Percentiles rank a stretch among this genome's conserved stretches.
These are phyloP conservation scores for Rhizophlyctis rosea DNA, from an alignment of 192 early-diverging fungal species.

Conservation along the genomic window DNA sequence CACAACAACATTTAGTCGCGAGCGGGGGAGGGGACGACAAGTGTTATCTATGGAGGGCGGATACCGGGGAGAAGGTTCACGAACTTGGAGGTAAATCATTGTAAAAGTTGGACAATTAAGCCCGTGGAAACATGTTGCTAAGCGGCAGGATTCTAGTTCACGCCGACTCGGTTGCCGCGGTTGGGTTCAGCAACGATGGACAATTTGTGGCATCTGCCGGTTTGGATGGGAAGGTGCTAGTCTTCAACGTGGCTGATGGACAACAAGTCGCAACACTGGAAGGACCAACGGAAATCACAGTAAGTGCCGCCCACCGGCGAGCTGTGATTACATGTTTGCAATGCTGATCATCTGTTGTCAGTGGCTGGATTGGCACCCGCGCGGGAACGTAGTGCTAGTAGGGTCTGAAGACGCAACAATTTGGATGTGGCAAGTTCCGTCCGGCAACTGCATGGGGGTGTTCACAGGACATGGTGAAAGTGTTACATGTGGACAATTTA, in stretches of 20 bases:
- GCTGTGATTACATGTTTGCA: constrained; percentile 13
- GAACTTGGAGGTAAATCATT: constrained; percentile 56
- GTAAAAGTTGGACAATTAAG: constrained; percentile 2
- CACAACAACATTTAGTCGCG: constrained; percentile 60
- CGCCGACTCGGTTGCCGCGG: constrained; percentile 81
- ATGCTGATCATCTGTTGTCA: constrained; percentile 20
- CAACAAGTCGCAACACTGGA: constrained; percentile 69
- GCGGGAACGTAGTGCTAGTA: constrained; percentile 86
- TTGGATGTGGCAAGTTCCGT: constrained; percentile 97
- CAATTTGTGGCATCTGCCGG: constrained; percentile 82
- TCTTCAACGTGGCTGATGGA: constrained; percentile 64
- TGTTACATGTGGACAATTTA: constrained; percentile 85
- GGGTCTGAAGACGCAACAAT: constrained; percentile 83
- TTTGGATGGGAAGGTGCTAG: constrained; percentile 91
- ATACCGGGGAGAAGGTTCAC: constrained; percentile 73
- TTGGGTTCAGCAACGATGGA: constrained; percentile 81
- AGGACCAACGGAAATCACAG: constrained; percentile 85
- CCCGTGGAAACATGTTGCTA: constrained; percentile 8
- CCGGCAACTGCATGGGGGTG: constrained; percentile 88
- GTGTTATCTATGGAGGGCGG: constrained; percentile 82
- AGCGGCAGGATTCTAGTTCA: constrained; percentile 44
- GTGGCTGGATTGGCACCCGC: constrained; percentile 97
- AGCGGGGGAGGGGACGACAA: constrained; percentile 93
- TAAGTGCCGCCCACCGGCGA: no score
- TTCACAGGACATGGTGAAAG: constrained; percentile 85